Evolutionary conservation across 176 grass and related monocot genomes (phyloP).

Genomic region (Ampelocalamus luodianensis): DNA sequence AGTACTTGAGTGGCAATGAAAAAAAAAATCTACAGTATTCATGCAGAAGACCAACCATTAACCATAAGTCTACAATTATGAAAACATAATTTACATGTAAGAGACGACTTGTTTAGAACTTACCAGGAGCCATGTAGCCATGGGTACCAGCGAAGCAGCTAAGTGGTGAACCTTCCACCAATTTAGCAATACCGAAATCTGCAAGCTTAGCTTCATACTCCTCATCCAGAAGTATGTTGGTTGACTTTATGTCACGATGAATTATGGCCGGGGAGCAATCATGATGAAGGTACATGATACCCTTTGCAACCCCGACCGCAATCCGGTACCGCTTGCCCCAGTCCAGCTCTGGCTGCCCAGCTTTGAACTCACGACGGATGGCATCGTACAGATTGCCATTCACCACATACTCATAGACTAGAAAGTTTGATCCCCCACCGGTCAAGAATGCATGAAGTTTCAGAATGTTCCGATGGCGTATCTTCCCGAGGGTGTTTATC

Average conservation of each 20-base stretch:
- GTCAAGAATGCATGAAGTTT: constrained; percentile 72
- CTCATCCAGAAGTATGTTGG: constrained; percentile 74
- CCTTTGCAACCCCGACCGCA: constrained; percentile 72
- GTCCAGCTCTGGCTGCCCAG: constrained; percentile 54
- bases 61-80: neutral
- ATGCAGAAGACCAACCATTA: neutral
- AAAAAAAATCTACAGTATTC: constrained; percentile 7
- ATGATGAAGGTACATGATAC: constrained; percentile 87
- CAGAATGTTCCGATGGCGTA: constrained; percentile 78
- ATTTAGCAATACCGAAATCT: constrained; percentile 76
- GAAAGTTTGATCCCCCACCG: constrained; percentile 52
- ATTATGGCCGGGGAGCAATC: constrained; percentile 74
- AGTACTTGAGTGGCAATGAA: neutral
- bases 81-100: neutral
- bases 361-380: constrained; percentile 63
- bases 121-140: constrained; percentile 87
- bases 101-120: neutral
- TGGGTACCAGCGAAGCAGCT: constrained; percentile 77
- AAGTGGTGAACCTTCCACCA: constrained; percentile 61
- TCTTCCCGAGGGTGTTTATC: constrained; percentile 60
- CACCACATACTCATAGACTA: constrained; percentile 70
- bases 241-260: constrained; percentile 82
- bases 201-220: constrained; percentile 69
- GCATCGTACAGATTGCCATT: constrained; percentile 83
- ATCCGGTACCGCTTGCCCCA: constrained; percentile 69